Percentiles rank a stretch among this genome's conserved stretches.
These are phyloP conservation scores for Vaccinium darrowii DNA, from an alignment of 148 eudicot genomes.

Conservation along the genomic window DNA sequence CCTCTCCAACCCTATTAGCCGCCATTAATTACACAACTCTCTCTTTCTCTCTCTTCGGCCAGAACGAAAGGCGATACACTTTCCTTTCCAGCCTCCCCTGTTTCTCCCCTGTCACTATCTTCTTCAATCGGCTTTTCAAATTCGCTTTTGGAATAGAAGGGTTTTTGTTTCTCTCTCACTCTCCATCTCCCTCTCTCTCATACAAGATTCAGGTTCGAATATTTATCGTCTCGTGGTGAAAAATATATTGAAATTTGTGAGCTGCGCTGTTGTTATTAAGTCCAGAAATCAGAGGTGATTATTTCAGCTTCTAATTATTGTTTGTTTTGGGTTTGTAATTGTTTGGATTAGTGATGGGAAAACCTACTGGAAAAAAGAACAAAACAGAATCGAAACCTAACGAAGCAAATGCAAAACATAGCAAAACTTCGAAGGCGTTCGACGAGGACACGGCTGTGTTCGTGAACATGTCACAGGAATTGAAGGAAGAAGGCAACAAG, in stretches of 20 bases:
- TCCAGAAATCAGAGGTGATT: background rate
- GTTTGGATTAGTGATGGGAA: slow-evolving; percentile 51
- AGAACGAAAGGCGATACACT: background rate
- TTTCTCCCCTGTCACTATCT: background rate
- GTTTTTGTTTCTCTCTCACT: background rate
- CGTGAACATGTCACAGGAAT: slow-evolving; percentile 86
- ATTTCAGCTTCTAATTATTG: background rate
- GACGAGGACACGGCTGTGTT: slow-evolving; percentile 97
- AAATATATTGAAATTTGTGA: background rate
- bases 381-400: slow-evolving; percentile 30
- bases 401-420: slow-evolving; percentile 33
- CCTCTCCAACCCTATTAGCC: background rate
- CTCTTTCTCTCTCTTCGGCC: background rate
- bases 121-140: background rate
- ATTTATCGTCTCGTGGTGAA: too few species aligned
- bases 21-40: background rate
- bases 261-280: background rate
- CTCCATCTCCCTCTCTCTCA: background rate
- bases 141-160: background rate
- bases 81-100: background rate
- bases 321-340: background rate
- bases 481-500: slow-evolving; percentile 83
- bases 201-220: background rate
- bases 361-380: slow-evolving; percentile 70
- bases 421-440: slow-evolving; percentile 61